These are phyloP conservation scores for Amanita fuliginea DNA, from an alignment of 768 basidiomycete species.

Conservation along the genomic window DNA sequence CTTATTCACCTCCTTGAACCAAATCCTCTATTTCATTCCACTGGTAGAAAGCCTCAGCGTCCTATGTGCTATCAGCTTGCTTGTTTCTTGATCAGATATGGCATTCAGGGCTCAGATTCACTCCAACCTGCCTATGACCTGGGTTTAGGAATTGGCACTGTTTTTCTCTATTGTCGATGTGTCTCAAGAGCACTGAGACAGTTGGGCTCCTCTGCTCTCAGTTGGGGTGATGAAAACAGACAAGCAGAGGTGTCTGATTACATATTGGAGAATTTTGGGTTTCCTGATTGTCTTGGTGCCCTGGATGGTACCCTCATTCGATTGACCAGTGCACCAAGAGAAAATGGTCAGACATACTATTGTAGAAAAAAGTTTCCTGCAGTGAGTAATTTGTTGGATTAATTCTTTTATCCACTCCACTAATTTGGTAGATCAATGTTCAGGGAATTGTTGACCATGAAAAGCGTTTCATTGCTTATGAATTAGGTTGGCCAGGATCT, in stretches of 20 bases:
- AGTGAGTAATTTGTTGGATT: no score
- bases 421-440: no score
- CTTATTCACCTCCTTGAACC: slow-evolving; percentile 3
- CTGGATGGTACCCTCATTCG: not conserved
- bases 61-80: slow-evolving; percentile 7
- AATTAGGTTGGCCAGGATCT: no score
- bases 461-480: no score
- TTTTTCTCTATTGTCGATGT: not conserved
- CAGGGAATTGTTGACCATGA: no score
- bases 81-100: slow-evolving; percentile 8
- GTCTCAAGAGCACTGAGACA: not conserved
- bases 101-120: not conserved
- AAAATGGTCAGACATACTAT: no score
- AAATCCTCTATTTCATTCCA: slow-evolving; percentile 7
- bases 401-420: no score
- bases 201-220: not conserved
- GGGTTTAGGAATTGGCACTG: not conserved
- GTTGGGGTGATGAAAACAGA: not conserved
- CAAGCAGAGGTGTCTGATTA: not conserved
- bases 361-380: no score
- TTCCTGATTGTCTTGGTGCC: not conserved
- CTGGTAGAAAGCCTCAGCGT: slow-evolving; percentile 6
- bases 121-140: not conserved
- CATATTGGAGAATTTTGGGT: not conserved
- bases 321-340: not conserved